A percentile compares a stretch with the other conserved stretches of the same genome.
Evolutionary conservation across 164 flowering plant genomes (phyloP).

Genomic region (Umbellularia californica): DNA sequence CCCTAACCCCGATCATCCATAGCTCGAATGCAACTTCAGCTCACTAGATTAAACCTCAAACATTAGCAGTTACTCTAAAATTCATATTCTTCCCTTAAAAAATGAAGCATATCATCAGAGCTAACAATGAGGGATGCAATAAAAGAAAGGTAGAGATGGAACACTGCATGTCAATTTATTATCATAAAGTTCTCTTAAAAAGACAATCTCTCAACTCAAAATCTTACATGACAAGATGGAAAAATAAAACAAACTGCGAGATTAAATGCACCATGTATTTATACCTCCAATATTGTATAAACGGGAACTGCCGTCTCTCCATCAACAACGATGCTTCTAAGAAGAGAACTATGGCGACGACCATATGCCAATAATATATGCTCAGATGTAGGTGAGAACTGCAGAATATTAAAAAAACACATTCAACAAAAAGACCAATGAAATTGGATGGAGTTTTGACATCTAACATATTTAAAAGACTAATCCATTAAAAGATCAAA

Average conservation of each 20-base stretch:
- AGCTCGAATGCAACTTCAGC: no score
- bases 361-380: conserved; percentile 92
- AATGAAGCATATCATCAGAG: no score
- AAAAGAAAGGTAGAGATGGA: no score
- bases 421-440: background rate
- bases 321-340: conserved; percentile 81
- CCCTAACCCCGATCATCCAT: no score
- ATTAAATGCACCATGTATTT: background rate
- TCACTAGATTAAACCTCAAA: no score
- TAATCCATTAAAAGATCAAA: background rate
- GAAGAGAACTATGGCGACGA: conserved; percentile 91
- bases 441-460: background rate
- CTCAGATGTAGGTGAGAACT: conserved; percentile 98
- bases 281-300: conserved; percentile 89
- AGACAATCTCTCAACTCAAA: background rate
- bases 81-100: no score
- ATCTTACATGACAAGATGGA: background rate
- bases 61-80: no score
- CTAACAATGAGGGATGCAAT: no score
- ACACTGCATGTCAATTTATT: no score
- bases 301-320: conserved; percentile 72
- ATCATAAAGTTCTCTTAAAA: no score
- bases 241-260: background rate
- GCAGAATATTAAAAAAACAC: conserved; percentile 23
- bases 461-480: background rate